Base-by-base conservation (phyloP, 2,329 filamentous ascomycete species). In the Colletotrichum karsti region DNA sequence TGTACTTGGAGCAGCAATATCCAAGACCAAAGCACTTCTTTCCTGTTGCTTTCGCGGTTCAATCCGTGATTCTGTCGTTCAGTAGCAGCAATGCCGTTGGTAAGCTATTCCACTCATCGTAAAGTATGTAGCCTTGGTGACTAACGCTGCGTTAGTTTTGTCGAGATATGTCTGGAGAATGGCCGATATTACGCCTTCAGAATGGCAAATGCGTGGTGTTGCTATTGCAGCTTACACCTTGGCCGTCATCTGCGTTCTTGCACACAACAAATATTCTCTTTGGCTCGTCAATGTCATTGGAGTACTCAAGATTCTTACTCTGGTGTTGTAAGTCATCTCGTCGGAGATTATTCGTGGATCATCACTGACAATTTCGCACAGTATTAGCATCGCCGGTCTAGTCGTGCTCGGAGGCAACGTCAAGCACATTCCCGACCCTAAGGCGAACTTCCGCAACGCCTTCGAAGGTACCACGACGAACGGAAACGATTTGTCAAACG, bases 161-260 rank as follows among this genome's bases (percentile, higher is more conserved):
- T 87, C 90, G 0, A 80, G 86, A 41, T 93, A 93, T 70, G 75
- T 92, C 0, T 93, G 87, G 77, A 82, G 83, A 8, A 88, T 90
- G 46, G 84, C 80, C 1, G 86, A 83, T 0, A 75, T 80, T 1
- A 77, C 76, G 0, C 85, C 88, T 0, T 84, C 85, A 0, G 78
- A 81, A n/a, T 93, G 90, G 91, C 81, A 92, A 72, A 75, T 87
- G 58, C 92, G 92, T 73, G 91, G 90, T 1, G 86, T 92, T 3
- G 91, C 91, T 0, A 78, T 92, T 24, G 90, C 87, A 1, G 86
- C 84, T 0, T 92, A 92, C 72, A 90, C 87, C 0, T 73, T 90
- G 0, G 88, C 89, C 4, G 81, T 86, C 1, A 69, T 90, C 1
- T 81, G 88, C 63, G 80, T 83, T 63, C 71, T 87, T 5, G 84